A percentile compares a stretch with the other conserved stretches of the same genome.
These are phyloP conservation scores for Mucor ambiguus DNA, from an alignment of 371 early-diverging fungal genomes.

Conservation along the genomic window DNA sequence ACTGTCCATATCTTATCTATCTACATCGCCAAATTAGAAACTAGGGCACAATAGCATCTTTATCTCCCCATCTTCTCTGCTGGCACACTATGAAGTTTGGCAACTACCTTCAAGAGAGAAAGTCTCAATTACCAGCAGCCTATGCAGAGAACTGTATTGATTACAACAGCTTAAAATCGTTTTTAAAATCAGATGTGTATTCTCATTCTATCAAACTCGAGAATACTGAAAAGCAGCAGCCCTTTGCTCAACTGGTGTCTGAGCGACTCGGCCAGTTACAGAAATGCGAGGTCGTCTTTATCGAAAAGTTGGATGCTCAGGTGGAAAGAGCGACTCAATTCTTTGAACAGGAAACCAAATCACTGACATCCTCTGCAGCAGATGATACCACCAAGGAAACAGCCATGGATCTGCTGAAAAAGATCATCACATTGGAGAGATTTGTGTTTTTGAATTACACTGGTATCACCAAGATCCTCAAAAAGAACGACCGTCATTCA, in stretches of 20 bases:
- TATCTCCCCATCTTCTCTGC: neutral
- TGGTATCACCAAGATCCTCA: constrained; percentile 67
- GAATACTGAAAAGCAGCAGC: constrained; percentile 14
- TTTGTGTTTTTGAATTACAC: constrained; percentile 68
- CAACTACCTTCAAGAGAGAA: constrained; percentile 67
- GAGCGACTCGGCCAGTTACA: constrained; percentile 50
- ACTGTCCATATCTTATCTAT: constrained; percentile 8
- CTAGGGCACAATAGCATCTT: neutral
- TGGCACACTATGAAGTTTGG: constrained; percentile 72
- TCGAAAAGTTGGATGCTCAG: constrained; percentile 61
- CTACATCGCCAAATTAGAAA: neutral
- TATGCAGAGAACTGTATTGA: constrained; percentile 68
- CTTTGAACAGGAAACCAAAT: constrained; percentile 41
- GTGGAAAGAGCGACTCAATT: constrained; percentile 57
- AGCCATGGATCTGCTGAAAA: constrained; percentile 42
- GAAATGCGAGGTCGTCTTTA: constrained; percentile 57
- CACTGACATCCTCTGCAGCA: constrained; percentile 45
- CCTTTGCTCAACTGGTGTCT: constrained; percentile 50
- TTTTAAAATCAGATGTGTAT: constrained; percentile 57
- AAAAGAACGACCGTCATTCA: constrained; percentile 72
- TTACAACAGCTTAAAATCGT: constrained; percentile 63
- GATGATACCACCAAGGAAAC: constrained; percentile 28
- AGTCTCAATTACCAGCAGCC: constrained; percentile 55
- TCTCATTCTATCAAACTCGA: constrained; percentile 39
- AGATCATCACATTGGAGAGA: constrained; percentile 54